A percentile compares a stretch with the other conserved stretches of the same genome.
Evolutionary conservation across 2,329 filamentous ascomycete species (phyloP).

Genomic region (Aplosporella prunicola): DNA sequence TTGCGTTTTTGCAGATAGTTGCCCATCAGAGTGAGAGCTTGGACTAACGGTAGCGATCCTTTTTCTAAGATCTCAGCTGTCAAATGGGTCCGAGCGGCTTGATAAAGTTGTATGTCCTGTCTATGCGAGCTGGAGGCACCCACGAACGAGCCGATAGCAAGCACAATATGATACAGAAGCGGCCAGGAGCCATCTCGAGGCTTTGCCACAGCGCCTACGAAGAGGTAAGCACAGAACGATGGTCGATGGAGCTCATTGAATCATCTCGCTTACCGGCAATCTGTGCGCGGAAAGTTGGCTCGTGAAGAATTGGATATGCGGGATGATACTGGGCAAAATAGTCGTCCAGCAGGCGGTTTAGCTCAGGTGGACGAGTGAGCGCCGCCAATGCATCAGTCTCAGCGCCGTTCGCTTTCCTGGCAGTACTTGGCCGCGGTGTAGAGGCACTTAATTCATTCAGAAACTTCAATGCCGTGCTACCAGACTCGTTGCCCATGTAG

Average conservation of each 20-base stretch:
- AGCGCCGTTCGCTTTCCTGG: background rate
- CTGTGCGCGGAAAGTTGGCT: slow-evolving; percentile 39
- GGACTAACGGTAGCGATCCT: slow-evolving; percentile 41
- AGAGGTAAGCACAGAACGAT: background rate
- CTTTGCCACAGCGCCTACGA: slow-evolving; percentile 19
- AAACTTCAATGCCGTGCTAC: slow-evolving; percentile 34
- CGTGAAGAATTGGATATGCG: slow-evolving; percentile 40
- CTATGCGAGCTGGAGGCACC: slow-evolving; percentile 33
- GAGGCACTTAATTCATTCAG: slow-evolving; percentile 1
- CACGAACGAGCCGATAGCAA: slow-evolving; percentile 38
- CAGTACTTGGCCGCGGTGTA: background rate
- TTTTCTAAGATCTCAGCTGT: slow-evolving; percentile 39
- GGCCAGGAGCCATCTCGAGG: slow-evolving; percentile 36
- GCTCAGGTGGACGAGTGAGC: background rate
- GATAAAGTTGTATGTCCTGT: slow-evolving; percentile 37
- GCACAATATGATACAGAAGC: slow-evolving; percentile 29
- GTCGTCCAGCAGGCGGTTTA: slow-evolving; percentile 23
- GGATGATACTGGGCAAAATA: slow-evolving; percentile 40
- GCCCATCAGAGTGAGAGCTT: slow-evolving; percentile 38
- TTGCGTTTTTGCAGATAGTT: slow-evolving; percentile 44
- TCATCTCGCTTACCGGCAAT: slow-evolving; percentile 34
- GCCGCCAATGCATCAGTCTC: background rate
- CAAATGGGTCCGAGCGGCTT: slow-evolving; percentile 37
- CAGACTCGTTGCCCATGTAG: slow-evolving; percentile 39
- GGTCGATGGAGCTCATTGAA: slow-evolving; percentile 14